Evolutionary conservation across 2,329 filamentous ascomycete genomes (phyloP).

Genomic region (Fusarium foetens): DNA sequence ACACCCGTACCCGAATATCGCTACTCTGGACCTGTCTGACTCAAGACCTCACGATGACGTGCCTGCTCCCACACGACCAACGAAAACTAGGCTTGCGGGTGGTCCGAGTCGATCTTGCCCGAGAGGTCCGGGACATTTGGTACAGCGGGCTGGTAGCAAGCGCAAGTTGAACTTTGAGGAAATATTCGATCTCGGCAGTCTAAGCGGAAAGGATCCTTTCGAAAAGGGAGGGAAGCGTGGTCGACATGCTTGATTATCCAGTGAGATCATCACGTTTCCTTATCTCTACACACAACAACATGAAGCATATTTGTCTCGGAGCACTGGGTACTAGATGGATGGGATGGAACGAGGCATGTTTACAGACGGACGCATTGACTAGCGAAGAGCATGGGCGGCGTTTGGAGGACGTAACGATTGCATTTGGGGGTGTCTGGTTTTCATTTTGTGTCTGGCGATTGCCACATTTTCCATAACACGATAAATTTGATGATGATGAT

Average conservation of each 20-base stretch:
- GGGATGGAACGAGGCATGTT: slow-evolving; percentile 47
- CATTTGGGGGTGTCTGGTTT: slow-evolving; percentile 43
- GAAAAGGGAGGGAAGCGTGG: slow-evolving; percentile 61
- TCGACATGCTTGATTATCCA: slow-evolving; percentile 54
- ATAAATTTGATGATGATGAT: slow-evolving; percentile 23
- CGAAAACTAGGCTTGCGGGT: slow-evolving; percentile 46
- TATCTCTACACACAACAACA: slow-evolving; percentile 20
- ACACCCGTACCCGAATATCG: slow-evolving; percentile 69
- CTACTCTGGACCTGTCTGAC: slow-evolving; percentile 69
- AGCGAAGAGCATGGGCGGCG: slow-evolving; percentile 52
- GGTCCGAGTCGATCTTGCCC: slow-evolving; percentile 40
- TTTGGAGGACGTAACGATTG: slow-evolving; percentile 49
- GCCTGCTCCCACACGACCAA: slow-evolving; percentile 42
- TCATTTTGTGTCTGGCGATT: slow-evolving; percentile 31
- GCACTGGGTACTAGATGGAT: slow-evolving; percentile 42
- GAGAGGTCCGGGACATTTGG: slow-evolving; percentile 57
- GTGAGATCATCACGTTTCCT: not conserved
- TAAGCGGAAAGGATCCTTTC: slow-evolving; percentile 71
- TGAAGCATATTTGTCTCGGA: slow-evolving; percentile 31
- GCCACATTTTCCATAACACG: slow-evolving; percentile 33
- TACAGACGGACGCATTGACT: slow-evolving; percentile 50
- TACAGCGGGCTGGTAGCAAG: slow-evolving; percentile 75
- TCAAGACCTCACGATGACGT: slow-evolving; percentile 54
- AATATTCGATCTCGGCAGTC: slow-evolving; percentile 73
- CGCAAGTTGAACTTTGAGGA: slow-evolving; percentile 78